These are phyloP conservation scores for Hypoxylon lienhwacheense DNA, from an alignment of 495 filamentous ascomycete species.

Conservation along the genomic window DNA sequence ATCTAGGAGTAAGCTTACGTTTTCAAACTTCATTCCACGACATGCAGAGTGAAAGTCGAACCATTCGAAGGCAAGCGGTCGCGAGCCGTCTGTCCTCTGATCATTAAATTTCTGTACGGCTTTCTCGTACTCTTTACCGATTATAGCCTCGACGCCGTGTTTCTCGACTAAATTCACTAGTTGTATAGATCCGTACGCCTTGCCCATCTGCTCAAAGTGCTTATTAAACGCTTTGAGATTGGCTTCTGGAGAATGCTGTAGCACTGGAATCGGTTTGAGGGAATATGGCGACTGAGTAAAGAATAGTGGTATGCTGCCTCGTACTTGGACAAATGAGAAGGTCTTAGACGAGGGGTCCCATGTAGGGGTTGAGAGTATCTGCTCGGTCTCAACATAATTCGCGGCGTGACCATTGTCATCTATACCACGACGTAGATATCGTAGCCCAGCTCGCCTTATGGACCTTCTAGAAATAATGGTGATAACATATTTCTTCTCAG, in stretches of 20 bases:
- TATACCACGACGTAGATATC: constrained; percentile 88
- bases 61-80: constrained; percentile 72
- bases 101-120: constrained; percentile 64
- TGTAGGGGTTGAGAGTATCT: constrained; percentile 68
- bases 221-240: constrained; percentile 76
- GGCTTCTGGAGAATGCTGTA: constrained; percentile 73
- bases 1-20: constrained; percentile 76
- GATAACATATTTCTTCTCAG: constrained; percentile 64
- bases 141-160: constrained; percentile 71
- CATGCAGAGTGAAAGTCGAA: constrained; percentile 93
- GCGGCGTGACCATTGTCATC: constrained; percentile 85
- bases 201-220: constrained; percentile 70
- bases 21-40: constrained; percentile 96
- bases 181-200: constrained; percentile 73
- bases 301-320: constrained; percentile 88
- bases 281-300: constrained; percentile 93
- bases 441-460: constrained; percentile 77
- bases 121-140: constrained; percentile 76
- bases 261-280: constrained; percentile 80
- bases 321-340: constrained; percentile 81
- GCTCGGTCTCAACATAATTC: constrained; percentile 93
- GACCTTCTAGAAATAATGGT: constrained; percentile 88
- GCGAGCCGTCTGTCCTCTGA: constrained; percentile 47
- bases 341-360: constrained; percentile 65
- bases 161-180: constrained; percentile 87